A percentile compares a stretch with the other conserved stretches of the same genome.
These are phyloP conservation scores for Marasmius oreades DNA, from an alignment of 1,284 basidiomycete species.

Conservation along the genomic window DNA sequence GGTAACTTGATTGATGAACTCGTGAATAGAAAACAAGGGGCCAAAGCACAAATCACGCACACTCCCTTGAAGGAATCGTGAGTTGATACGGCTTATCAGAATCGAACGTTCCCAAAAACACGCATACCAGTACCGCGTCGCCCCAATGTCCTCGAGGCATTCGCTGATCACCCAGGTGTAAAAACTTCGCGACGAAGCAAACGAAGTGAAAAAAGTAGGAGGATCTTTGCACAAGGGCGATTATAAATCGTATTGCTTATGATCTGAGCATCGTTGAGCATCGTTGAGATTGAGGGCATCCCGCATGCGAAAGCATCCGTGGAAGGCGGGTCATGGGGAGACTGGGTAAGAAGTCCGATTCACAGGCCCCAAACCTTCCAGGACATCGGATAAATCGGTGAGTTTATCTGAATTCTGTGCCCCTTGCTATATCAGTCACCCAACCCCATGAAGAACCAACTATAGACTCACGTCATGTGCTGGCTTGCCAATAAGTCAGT, in stretches of 20 bases:
- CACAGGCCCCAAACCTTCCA: slow-evolving; percentile 7
- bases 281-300: not conserved
- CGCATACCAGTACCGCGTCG: not conserved
- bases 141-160: not conserved
- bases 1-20: not conserved
- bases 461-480: slow-evolving; percentile 1
- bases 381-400: slow-evolving; percentile 15
- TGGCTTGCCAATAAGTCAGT: slow-evolving; percentile 2
- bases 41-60: not conserved
- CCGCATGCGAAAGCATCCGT: slow-evolving; percentile 8
- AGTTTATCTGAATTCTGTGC: slow-evolving; percentile 12
- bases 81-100: not conserved
- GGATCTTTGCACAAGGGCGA: not conserved
- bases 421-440: not conserved
- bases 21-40: not conserved
- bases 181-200: not conserved
- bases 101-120: too few relatives aligned
- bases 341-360: not conserved
- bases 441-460: not conserved
- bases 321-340: slow-evolving; percentile 8
- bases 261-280: slow-evolving; percentile 1
- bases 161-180: not conserved
- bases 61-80: not conserved
- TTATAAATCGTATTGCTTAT: not conserved
- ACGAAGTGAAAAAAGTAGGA: not conserved